Percentiles rank a stretch among this genome's conserved stretches.
These are phyloP conservation scores for Pulveroboletus sp. DNA, from an alignment of 768 basidiomycete species.

Conservation along the genomic window DNA sequence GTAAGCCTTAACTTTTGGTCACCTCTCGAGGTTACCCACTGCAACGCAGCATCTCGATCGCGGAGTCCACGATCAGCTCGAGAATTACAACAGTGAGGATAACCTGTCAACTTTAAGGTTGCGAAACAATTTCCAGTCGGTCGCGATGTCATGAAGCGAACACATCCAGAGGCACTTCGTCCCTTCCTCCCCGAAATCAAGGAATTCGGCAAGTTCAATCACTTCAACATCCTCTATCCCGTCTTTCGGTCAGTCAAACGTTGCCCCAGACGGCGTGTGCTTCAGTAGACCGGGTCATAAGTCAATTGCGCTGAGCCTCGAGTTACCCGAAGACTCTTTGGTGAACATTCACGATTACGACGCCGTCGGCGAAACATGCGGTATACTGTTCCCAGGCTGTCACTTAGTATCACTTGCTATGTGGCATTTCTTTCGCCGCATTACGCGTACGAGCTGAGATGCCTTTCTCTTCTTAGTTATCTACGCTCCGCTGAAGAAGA, in stretches of 20 bases:
- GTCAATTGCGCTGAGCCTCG: conserved; percentile 48
- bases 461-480: conserved; percentile 33
- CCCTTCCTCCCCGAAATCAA: conserved; percentile 52
- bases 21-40: not conserved
- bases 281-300: conserved; percentile 23
- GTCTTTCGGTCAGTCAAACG: conserved; percentile 49
- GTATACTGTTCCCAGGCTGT: conserved; percentile 24
- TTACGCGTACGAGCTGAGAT: not conserved
- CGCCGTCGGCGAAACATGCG: conserved; percentile 39
- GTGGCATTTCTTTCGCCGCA: conserved; percentile 23
- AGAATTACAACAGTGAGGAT: conserved; percentile 56
- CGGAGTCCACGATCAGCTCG: conserved; percentile 60
- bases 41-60: conserved; percentile 50
- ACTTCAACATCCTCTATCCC: conserved; percentile 48
- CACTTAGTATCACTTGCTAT: conserved; percentile 33
- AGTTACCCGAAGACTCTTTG: conserved; percentile 51
- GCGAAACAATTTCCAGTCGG: conserved; percentile 34
- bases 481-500: conserved; percentile 50
- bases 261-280: too few relatives aligned
- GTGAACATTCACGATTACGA: conserved; percentile 46
- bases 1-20: conserved; percentile 23
- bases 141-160: conserved; percentile 41
- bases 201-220: conserved; percentile 47
- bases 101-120: not conserved
- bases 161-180: conserved; percentile 47